A percentile compares a stretch with the other conserved stretches of the same genome.
Conservation (phyloP, 768 basidiomycete genomes). For the Boletus sp. region DNA sequence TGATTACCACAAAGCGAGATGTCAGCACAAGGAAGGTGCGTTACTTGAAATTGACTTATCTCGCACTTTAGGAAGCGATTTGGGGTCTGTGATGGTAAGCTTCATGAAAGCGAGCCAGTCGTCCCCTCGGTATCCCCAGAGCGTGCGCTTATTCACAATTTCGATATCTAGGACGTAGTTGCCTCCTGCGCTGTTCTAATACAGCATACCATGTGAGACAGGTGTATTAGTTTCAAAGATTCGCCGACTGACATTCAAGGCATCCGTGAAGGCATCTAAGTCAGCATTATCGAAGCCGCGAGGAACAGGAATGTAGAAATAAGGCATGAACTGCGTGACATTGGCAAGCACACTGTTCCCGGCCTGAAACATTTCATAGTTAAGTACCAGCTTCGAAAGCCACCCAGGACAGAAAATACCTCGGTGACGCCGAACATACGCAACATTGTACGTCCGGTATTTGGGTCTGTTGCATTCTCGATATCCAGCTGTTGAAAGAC, state of each 20-base stretch:
- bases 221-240: neutral
- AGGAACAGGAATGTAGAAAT: conserved; percentile 90
- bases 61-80: conserved; percentile 82
- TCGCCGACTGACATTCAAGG: conserved; percentile 66
- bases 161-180: conserved; percentile 51
- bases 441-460: conserved; percentile 42
- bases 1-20: conserved; percentile 31
- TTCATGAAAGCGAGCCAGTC: conserved; percentile 80
- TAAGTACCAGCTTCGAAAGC: conserved; percentile 1
- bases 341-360: conserved; percentile 90
- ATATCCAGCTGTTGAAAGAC: conserved; percentile 98
- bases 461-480: conserved; percentile 57
- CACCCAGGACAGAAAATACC: conserved; percentile 38
- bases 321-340: conserved; percentile 82
- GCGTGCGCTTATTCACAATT: conserved; percentile 61
- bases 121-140: conserved; percentile 91
- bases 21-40: conserved; percentile 10
- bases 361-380: conserved; percentile 39
- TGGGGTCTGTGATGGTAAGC: conserved; percentile 71
- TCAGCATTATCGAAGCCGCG: conserved; percentile 77
- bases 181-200: conserved; percentile 28
- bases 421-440: conserved; percentile 92
- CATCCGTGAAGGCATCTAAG: conserved; percentile 56
- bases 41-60: conserved; percentile 57
- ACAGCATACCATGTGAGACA: conserved; percentile 2